Percentiles rank a stretch among this genome's conserved stretches.
Conservation (phyloP, 495 filamentous ascomycete genomes). For the Annulohypoxylon nitens region DNA sequence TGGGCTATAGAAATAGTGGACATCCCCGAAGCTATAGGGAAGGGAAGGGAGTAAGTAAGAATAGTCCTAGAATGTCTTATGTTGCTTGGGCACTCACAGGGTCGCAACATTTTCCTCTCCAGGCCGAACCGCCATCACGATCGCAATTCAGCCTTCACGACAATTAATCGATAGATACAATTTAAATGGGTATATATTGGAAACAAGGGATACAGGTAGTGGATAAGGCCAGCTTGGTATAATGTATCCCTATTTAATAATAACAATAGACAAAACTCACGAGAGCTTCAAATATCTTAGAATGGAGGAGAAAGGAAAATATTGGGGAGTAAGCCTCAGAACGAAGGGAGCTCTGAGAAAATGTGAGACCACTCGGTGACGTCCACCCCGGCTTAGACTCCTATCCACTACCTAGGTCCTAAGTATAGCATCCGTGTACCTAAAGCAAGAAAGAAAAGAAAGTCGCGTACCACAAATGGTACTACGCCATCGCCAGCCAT, state of each 20-base stretch:
- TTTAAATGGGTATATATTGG: not conserved
- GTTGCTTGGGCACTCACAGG: constrained; percentile 70
- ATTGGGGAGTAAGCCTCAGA: constrained; percentile 5
- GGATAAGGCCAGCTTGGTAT: constrained; percentile 12
- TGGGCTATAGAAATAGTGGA: constrained; percentile 88
- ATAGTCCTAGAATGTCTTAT: constrained; percentile 26
- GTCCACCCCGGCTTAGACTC: constrained; percentile 15
- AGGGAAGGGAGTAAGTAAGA: not conserved
- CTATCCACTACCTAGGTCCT: not conserved
- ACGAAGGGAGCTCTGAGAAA: constrained; percentile 16
- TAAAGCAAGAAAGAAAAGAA: constrained; percentile 19
- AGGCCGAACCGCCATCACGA: constrained; percentile 78
- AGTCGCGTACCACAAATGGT: constrained; percentile 23
- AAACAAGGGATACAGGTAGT: constrained; percentile 2
- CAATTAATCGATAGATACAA: not conserved
- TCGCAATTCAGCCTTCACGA: constrained; percentile 16
- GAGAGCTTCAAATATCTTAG: constrained; percentile 20
- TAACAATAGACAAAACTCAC: not conserved
- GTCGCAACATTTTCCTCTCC: constrained; percentile 85
- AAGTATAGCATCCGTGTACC: not conserved
- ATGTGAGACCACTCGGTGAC: constrained; percentile 20
- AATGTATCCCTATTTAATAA: not conserved
- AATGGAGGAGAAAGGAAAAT: constrained; percentile 9
- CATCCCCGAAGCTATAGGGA: constrained; percentile 79
- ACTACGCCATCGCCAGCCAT: constrained; percentile 16